Percentiles rank a stretch among this genome's conserved stretches.
These are phyloP conservation scores for Aspergillus sclerotiicarbonarius DNA, from an alignment of 495 filamentous ascomycete genomes.

Conservation along the genomic window DNA sequence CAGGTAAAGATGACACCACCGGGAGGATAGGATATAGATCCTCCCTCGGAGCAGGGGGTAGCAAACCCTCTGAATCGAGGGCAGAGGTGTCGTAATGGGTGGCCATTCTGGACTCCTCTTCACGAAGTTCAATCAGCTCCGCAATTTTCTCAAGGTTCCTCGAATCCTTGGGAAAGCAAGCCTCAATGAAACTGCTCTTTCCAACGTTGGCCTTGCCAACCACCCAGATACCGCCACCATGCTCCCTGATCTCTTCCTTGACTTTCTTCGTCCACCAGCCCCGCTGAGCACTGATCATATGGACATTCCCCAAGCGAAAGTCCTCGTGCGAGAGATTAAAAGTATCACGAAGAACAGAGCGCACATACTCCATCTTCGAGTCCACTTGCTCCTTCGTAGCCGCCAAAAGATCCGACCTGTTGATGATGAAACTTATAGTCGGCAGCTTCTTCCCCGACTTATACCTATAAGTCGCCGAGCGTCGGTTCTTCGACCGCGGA, in stretches of 20 bases:
- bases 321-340: conserved; percentile 59
- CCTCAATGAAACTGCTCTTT: conserved; percentile 86
- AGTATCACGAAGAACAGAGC: conserved; percentile 67
- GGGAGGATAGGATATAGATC: conserved; percentile 76
- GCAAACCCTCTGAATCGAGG: conserved; percentile 42
- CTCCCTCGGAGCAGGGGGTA: conserved; percentile 74
- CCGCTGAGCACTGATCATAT: conserved; percentile 77
- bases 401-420: conserved; percentile 80
- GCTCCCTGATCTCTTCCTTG: conserved; percentile 76
- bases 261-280: conserved; percentile 85
- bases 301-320: conserved; percentile 75
- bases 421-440: conserved; percentile 84
- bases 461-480: conserved; percentile 63
- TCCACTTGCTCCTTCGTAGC: conserved; percentile 78
- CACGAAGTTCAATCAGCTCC: conserved; percentile 32
- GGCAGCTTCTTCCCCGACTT: conserved; percentile 56
- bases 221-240: conserved; percentile 91
- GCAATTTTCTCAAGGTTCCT: conserved; percentile 43
- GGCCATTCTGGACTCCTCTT: conserved; percentile 20
- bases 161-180: conserved; percentile 79
- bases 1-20: conserved; percentile 78
- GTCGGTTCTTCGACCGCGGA: conserved; percentile 72
- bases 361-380: conserved; percentile 75
- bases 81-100: conserved; percentile 15
- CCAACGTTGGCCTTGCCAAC: conserved; percentile 98